Conservation (phyloP, 2,329 filamentous ascomycete species). For the Arthrobotrys iridis region DNA sequence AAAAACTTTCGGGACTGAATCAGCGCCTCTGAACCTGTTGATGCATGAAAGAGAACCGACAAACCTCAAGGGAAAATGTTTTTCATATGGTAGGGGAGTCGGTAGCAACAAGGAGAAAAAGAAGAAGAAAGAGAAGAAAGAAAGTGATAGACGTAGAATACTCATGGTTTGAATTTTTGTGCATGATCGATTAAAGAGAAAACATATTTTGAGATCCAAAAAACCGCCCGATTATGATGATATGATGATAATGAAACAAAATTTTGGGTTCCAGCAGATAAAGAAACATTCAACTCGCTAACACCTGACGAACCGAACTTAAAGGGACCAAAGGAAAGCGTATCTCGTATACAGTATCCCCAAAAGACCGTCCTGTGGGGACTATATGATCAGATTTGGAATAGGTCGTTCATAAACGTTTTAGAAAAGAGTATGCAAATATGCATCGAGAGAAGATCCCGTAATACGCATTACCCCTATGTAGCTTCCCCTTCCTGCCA, state of each 20-base stretch:
- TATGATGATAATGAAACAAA: constrained; percentile 1
- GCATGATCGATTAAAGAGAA: background rate
- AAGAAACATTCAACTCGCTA: constrained; percentile 1
- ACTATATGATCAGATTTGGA: background rate
- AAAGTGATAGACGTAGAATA: no score
- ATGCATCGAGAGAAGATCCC: background rate
- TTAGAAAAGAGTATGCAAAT: background rate
- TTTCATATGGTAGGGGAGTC: constrained; percentile 3
- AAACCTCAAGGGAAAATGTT: background rate
- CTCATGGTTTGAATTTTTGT: background rate
- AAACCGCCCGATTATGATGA: constrained; percentile 9
- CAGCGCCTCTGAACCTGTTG: background rate
- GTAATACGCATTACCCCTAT: constrained; percentile 10
- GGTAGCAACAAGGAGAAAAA: constrained; percentile 4
- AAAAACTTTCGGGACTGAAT: background rate
- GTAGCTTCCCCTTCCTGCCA: constrained; percentile 44
- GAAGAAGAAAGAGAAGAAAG: constrained; percentile 10
- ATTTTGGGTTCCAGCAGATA: background rate
- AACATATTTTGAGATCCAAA: background rate
- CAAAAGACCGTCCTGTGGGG: background rate
- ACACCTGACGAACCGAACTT: constrained; percentile 11
- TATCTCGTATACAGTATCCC: constrained; percentile 14
- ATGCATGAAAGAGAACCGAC: background rate
- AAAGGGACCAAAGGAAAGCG: constrained; percentile 11
- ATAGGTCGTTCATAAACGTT: background rate